phyloP scores from a whole-genome alignment of 805 yeast genomes.

The Cyberlindnera petersonii region DNA sequence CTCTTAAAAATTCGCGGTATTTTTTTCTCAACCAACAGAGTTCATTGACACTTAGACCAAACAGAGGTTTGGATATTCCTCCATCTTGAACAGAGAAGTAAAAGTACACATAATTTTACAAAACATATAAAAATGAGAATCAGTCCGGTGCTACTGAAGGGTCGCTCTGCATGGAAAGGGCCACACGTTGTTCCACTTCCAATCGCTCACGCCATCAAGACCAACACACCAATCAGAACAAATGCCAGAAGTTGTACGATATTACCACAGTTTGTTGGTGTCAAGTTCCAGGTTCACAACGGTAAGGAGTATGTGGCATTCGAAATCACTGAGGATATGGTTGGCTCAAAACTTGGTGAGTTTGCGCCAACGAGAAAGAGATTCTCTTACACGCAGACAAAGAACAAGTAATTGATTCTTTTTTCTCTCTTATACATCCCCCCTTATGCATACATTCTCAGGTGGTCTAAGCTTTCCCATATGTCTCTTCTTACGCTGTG shows the following conservation, averaged over 20 bases:
- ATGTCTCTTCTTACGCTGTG: no score
- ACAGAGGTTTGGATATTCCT: not conserved
- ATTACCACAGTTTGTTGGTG: conserved; percentile 92
- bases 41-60: no score
- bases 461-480: no score
- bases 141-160: conserved; percentile 36
- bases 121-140: conserved; percentile 39
- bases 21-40: no score
- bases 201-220: conserved; percentile 75
- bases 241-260: conserved; percentile 94
- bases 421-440: not conserved
- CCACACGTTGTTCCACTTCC: conserved; percentile 95
- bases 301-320: conserved; percentile 91
- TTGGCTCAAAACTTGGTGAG: conserved; percentile 92
- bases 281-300: conserved; percentile 91
- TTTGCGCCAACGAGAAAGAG: conserved; percentile 92
- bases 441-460: conserved; percentile 1
- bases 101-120: not conserved
- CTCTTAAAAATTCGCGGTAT: no score
- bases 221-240: conserved; percentile 88
- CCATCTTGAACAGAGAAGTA: no score
- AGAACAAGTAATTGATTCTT: conserved; percentile 45
- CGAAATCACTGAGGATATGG: conserved; percentile 91
- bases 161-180: conserved; percentile 66
- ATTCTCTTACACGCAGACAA: conserved; percentile 75